Evolutionary conservation across 2,329 filamentous ascomycete genomes (phyloP), one percentile per base, ranked within the genome.

Genomic region (Zymoseptoria brevis): DNA sequence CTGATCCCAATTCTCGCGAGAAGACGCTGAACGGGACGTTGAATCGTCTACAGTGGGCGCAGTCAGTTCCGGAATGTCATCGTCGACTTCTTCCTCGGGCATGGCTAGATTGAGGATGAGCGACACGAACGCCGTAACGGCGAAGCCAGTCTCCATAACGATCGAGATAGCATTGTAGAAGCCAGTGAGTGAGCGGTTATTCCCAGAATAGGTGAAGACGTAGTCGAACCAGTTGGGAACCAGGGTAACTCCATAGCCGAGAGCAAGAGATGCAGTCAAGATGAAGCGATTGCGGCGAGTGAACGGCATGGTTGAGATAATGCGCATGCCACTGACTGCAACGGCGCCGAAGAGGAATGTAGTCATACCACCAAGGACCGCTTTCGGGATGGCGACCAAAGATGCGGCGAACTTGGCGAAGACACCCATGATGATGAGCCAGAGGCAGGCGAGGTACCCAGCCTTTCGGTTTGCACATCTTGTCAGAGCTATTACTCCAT

Each of bases 321-420:
- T 92, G 54, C 87, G 81, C 61, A 94, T 83, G 66, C 90, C 90
- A 0, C 86, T 88, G 1, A 90, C 86, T 1, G 88, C 85, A 5
- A 94, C 89, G 3, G 87, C 83, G 60, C 81, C 81, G 76, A 92
- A 94, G 21, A 94, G 80, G 73, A 94, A 94, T 0, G 88, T 90
- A 0, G 89, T 80, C 78, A 80, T 80, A 49, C 78, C 78, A 8
- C 78, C 78, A 1, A 80, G 69, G 0, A 80, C 77, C 1, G 77
- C 67, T 8, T 66, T 69, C 0, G 89, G 89, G 63, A 94, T 93
- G 4, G 88, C 82, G 4, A 90, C 87, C 3, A 94, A 83, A 0
- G 88, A 82, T 0, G 89, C 89, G 0, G 88, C 89, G 66, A 93
- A 92, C 74, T 94, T 94, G 65, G 88, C 84, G 67, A 93, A 90